Percentiles rank a stretch among this genome's conserved stretches.
phyloP scores from a whole-genome alignment of 177 flowering plant species.

The Telopea speciosissima region DNA sequence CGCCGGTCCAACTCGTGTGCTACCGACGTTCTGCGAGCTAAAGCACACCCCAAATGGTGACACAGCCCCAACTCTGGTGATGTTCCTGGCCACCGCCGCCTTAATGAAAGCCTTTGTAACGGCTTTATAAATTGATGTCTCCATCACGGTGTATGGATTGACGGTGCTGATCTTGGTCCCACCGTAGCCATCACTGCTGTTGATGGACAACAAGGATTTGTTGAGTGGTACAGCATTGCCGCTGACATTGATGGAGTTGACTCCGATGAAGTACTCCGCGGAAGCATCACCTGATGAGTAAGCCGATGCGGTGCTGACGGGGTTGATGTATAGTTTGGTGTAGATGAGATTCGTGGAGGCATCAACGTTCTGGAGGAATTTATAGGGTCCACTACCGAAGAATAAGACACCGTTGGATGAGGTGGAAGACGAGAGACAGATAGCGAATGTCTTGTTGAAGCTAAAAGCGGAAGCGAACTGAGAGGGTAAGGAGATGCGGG shows the following conservation, averaged over 20 bases:
- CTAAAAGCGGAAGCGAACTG: constrained; percentile 44
- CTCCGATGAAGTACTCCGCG: constrained; percentile 47
- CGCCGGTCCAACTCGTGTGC: constrained; percentile 33
- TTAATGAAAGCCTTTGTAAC: constrained; percentile 16
- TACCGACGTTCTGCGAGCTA: constrained; percentile 14
- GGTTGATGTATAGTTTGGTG: constrained; percentile 28
- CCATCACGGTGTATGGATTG: constrained; percentile 37
- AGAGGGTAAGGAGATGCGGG: constrained; percentile 35
- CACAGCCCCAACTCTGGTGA: constrained; percentile 29
- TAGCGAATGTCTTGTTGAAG: constrained; percentile 43
- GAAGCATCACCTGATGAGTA: constrained; percentile 26
- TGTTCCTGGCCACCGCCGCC: constrained; percentile 16
- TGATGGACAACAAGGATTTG: constrained; percentile 23
- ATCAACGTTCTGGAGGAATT: constrained; percentile 28
- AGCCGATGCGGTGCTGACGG: constrained; percentile 9
- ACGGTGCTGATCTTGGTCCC: constrained; percentile 53
- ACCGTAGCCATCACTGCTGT: constrained; percentile 27
- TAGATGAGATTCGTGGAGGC: constrained; percentile 24
- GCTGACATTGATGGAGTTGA: constrained; percentile 33
- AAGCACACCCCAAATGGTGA: constrained; percentile 42
- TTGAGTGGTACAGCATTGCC: constrained; percentile 18
- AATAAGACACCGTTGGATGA: constrained; percentile 33
- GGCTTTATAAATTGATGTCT: constrained; percentile 30
- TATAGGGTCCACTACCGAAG: constrained; percentile 49
- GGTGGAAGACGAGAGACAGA: constrained; percentile 15